Conservation (phyloP, 176 grass and related monocot genomes). For the Olyra latifolia region DNA sequence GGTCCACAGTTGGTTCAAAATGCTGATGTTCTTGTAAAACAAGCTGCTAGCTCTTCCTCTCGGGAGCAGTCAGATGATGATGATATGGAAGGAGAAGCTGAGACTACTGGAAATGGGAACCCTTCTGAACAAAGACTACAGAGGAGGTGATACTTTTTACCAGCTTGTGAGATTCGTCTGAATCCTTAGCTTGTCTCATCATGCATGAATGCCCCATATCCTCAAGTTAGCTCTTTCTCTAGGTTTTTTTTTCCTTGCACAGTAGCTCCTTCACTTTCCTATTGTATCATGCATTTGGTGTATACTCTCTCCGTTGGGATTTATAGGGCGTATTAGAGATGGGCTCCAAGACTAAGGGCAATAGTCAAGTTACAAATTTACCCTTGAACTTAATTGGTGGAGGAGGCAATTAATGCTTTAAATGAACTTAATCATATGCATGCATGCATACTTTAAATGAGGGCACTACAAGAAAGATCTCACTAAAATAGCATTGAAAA, state of each 20-base stretch:
- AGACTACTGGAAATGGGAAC: constrained; percentile 62
- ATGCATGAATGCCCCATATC: background rate
- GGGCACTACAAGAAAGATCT: too few species aligned
- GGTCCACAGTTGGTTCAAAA: constrained; percentile 53
- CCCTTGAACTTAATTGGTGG: too few species aligned
- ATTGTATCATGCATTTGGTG: background rate
- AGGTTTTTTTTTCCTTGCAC: background rate
- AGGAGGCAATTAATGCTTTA: too few species aligned
- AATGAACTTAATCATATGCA: too few species aligned
- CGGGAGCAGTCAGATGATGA: constrained; percentile 81
- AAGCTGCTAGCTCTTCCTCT: constrained; percentile 70
- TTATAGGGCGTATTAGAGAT: too few species aligned
- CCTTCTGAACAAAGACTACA: constrained; percentile 60
- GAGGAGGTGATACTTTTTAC: constrained; percentile 59
- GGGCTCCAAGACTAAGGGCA: too few species aligned
- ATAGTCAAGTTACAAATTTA: too few species aligned
- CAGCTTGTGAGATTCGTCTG: background rate
- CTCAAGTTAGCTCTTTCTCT: background rate
- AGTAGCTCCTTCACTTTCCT: background rate
- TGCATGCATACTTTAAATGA: too few species aligned
- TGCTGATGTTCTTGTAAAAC: constrained; percentile 58
- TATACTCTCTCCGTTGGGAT: too few species aligned
- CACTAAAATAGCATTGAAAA: too few species aligned
- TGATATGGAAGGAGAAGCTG: constrained; percentile 83
- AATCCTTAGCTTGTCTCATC: background rate